Percentiles rank a stretch among this genome's conserved stretches.
Evolutionary conservation across 257 asterid species (phyloP).

Genomic region (Ballota nigra): DNA sequence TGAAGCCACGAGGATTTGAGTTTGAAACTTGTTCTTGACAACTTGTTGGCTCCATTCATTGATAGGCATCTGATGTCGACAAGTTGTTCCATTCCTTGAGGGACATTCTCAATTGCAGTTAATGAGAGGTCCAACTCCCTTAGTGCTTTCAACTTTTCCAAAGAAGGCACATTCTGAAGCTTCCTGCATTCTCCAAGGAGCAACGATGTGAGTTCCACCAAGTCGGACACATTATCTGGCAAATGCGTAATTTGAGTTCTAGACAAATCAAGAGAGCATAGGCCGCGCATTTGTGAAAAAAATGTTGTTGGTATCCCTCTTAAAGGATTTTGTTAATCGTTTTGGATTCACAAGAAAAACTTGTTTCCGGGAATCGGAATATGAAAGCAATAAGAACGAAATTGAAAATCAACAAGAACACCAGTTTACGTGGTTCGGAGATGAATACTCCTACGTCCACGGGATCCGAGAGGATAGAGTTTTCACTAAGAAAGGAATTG

Average conservation of each 20-base stretch:
- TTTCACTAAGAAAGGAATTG: too few species aligned
- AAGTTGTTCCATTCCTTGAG: constrained; percentile 7
- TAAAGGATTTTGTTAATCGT: too few species aligned
- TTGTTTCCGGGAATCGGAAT: too few species aligned
- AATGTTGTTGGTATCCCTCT: not conserved
- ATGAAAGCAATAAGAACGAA: too few species aligned
- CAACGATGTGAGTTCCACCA: constrained; percentile 10
- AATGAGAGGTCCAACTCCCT: constrained; percentile 16
- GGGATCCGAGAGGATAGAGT: too few species aligned
- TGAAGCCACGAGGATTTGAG: not conserved
- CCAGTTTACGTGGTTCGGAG: too few species aligned
- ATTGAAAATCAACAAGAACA: too few species aligned
- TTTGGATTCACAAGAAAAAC: too few species aligned
- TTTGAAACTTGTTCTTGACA: not conserved
- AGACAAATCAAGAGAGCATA: constrained; percentile 15
- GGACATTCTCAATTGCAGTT: not conserved
- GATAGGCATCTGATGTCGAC: not conserved
- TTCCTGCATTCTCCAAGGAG: not conserved
- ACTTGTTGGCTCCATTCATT: not conserved
- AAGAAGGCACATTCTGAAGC: constrained; percentile 4
- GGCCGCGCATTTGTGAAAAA: constrained; percentile 9
- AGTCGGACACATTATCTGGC: constrained; percentile 13
- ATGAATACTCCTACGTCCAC: too few species aligned
- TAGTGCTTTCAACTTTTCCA: constrained; percentile 13
- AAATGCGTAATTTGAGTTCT: not conserved